Conservation (phyloP, 441 rosid genomes). For the Croton laevigatus region DNA sequence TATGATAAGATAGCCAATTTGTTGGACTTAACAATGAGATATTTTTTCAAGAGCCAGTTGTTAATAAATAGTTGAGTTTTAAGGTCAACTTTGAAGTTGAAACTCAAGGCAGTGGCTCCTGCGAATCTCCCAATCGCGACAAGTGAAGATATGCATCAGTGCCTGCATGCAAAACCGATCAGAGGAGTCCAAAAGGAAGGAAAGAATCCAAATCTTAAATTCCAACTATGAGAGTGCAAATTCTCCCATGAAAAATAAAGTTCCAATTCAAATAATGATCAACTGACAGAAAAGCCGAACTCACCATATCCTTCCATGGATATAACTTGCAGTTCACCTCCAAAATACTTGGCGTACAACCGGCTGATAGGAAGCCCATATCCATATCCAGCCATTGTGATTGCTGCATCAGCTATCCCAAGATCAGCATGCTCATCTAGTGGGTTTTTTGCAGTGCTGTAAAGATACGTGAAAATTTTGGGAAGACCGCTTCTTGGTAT, state of each 20-base stretch:
- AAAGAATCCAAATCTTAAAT: background rate
- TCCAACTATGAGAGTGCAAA: background rate
- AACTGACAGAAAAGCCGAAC: background rate
- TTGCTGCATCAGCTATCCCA: conserved; percentile 55
- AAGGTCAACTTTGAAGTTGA: background rate
- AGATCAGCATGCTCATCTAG: conserved; percentile 60
- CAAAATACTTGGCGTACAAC: conserved; percentile 87
- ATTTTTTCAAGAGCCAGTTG: background rate
- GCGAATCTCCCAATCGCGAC: conserved; percentile 80
- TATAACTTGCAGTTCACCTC: conserved; percentile 92
- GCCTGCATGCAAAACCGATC: conserved; percentile 37
- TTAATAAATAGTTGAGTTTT: background rate
- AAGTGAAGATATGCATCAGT: conserved; percentile 91
- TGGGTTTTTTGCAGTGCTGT: conserved; percentile 89
- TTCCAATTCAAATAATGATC: background rate
- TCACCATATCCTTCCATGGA: conserved; percentile 99
- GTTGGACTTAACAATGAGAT: conserved; percentile 6
- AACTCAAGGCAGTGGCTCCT: conserved; percentile 66
- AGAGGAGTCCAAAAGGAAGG: background rate
- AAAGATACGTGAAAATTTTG: conserved; percentile 89
- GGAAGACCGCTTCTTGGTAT: conserved; percentile 95
- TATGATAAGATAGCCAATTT: conserved; percentile 6
- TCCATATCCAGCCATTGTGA: conserved; percentile 96
- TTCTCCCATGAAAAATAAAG: background rate
- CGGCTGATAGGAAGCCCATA: conserved; percentile 94